A percentile compares a stretch with the other conserved stretches of the same genome.
These are phyloP conservation scores for Collybia nuda DNA, from an alignment of 768 basidiomycete species.

Conservation along the genomic window DNA sequence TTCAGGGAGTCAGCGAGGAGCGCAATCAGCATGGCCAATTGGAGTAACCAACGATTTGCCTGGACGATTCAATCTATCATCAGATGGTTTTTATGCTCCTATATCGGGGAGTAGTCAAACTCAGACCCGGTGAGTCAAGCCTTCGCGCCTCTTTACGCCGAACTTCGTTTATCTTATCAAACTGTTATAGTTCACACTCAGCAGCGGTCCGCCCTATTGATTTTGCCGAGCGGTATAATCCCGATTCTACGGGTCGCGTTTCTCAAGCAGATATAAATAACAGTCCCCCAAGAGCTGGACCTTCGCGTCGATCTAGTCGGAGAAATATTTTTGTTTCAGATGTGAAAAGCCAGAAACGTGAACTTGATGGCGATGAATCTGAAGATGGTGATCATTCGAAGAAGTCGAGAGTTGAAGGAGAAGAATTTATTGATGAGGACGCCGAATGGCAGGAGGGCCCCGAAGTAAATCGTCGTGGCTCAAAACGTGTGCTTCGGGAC, in stretches of 20 bases:
- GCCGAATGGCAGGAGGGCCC: conserved; percentile 33
- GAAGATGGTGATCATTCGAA: conserved; percentile 46
- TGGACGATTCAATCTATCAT: conserved; percentile 20
- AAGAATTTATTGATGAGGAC: conserved; percentile 48
- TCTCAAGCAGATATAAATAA: conserved; percentile 13
- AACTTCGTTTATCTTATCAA: too few relatives aligned
- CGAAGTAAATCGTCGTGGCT: conserved; percentile 35
- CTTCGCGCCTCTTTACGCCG: not conserved
- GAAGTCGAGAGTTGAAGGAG: conserved; percentile 52
- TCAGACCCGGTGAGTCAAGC: conserved; percentile 9
- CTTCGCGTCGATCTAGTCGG: conserved; percentile 28
- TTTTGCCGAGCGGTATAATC: conserved; percentile 38
- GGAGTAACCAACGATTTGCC: conserved; percentile 13
- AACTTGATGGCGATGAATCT: conserved; percentile 38
- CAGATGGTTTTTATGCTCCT: conserved; percentile 12
- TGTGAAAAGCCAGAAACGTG: conserved; percentile 38
- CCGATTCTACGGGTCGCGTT: conserved; percentile 22
- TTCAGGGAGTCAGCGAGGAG: conserved; percentile 19
- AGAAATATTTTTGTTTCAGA: conserved; percentile 26
- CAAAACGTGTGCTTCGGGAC: conserved; percentile 48
- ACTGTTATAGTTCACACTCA: not conserved
- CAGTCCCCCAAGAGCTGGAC: conserved; percentile 16
- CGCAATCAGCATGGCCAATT: conserved; percentile 16
- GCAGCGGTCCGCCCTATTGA: conserved; percentile 20
- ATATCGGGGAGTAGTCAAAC: conserved; percentile 10